Base-by-base conservation (phyloP, 192 early-diverging fungal genomes). In the Cladochytrium replicatum region DNA sequence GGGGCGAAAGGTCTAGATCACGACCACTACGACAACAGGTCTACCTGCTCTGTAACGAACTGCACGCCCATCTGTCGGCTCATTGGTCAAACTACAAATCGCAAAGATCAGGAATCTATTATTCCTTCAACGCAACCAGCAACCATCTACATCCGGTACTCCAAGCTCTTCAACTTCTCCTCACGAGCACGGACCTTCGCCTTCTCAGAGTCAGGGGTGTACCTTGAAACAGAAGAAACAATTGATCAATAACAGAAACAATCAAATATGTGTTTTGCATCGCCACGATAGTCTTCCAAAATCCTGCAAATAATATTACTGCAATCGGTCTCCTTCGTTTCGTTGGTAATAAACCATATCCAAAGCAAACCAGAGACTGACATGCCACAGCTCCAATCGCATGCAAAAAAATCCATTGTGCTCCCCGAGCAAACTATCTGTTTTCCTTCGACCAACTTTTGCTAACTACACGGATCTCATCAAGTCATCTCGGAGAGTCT, bases 181-280 rank as follows among this genome's bases (percentile, higher is more conserved):
- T 61, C 37, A 15, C 58, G 55, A 4, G 52, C 65, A 53, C 47
- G 46, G n/a, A 61, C 21, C 34, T 50, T 63, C 65, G 60, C 57
- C 69, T 67, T 67, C 59, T 71, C 69, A 21, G 38, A 29, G 13
- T 9, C 58, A 21, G 69, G 60, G 28, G 50, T 57, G 48, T 64
- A 66, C 5, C 61, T 64, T 25, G 0, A 54, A 29, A 37, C 11
- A 5, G 51, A 17, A 17, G 8, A 23, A 43, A 4, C 13, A 17
- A 44, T 13, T 50, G 8, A 6, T 43, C 17, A 6, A 43, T 23
- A 43, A 43, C 24, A 15, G 49, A 4, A 13, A 19, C 46, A 29
- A 27, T 11, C 46, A 19, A 47, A 32, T 15, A 15, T 13, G 9
- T 11, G 13, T 44, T 48, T 37, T 25, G 7, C 9, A 46, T 9